These are phyloP conservation scores for Citrullus mucosospermus DNA, from an alignment of 306 rosid genomes.

Conservation along the genomic window DNA sequence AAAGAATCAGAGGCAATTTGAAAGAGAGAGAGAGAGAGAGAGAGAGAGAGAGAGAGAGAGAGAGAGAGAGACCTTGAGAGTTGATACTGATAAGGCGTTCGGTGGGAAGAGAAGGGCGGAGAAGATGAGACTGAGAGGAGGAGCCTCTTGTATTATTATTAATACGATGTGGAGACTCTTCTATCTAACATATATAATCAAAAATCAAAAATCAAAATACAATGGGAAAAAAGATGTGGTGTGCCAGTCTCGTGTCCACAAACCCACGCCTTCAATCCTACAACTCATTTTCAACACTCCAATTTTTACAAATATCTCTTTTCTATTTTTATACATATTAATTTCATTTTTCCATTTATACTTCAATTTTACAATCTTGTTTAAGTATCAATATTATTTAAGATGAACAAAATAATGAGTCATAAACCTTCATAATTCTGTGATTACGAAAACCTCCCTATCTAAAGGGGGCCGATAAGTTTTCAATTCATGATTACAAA, in stretches of 20 bases:
- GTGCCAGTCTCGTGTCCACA: not conserved
- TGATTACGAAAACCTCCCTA: too few species aligned
- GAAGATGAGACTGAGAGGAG: not conserved
- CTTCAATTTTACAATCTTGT: too few species aligned
- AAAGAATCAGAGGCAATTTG: not conserved
- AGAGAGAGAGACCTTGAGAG: too few species aligned
- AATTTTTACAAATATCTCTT: not conserved
- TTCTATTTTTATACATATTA: not conserved
- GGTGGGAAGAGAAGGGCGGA: not conserved
- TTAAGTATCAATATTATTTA: too few species aligned
- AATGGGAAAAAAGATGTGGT: not conserved
- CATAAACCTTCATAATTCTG: too few species aligned
- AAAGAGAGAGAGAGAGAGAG: not conserved
- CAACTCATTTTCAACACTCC: not conserved
- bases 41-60: not conserved
- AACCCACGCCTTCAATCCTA: not conserved
- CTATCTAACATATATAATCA: not conserved
- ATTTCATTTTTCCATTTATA: not conserved
- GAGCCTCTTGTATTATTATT: not conserved
- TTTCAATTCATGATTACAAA: too few species aligned
- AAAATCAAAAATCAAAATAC: not conserved
- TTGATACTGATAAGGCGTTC: not conserved
- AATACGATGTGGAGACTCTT: not conserved
- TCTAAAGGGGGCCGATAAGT: too few species aligned
- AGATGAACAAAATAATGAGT: too few species aligned